Conservation (phyloP, 2,329 filamentous ascomycete genomes). For the Aspergillus pseudoglaucus region DNA sequence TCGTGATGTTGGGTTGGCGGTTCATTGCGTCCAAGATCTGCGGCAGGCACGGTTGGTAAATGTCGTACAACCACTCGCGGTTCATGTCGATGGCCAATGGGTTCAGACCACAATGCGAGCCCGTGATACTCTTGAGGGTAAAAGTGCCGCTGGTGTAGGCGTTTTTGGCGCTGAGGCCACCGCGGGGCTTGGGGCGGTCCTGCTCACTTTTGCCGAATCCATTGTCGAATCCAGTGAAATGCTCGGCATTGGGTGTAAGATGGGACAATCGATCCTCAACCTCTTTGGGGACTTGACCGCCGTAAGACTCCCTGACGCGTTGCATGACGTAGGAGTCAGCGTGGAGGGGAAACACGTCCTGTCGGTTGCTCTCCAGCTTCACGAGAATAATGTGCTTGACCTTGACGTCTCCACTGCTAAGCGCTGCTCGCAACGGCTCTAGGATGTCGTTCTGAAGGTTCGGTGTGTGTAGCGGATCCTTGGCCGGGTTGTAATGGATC, state of each 20-base stretch:
- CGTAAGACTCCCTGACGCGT: conserved; percentile 32
- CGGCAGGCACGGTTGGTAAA: conserved; percentile 43
- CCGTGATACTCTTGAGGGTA: conserved; percentile 40
- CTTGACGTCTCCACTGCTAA: conserved; percentile 23
- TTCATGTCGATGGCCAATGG: conserved; percentile 41
- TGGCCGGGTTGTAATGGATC: conserved; percentile 27
- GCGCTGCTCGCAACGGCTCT: conserved; percentile 18
- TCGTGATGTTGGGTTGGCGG: conserved; percentile 16
- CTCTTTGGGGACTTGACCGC: conserved; percentile 28
- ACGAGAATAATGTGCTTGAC: conserved; percentile 42
- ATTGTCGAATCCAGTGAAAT: conserved; percentile 20
- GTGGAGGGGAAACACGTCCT: conserved; percentile 40
- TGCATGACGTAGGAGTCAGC: conserved; percentile 33
- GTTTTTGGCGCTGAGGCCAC: conserved; percentile 38
- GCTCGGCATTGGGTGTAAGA: conserved; percentile 24
- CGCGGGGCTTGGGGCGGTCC: conserved; percentile 18
- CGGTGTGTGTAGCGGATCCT: conserved; percentile 38
- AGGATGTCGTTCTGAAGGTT: conserved; percentile 28
- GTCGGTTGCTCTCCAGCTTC: conserved; percentile 42
- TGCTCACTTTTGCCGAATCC: conserved; percentile 20
- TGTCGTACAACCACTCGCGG: conserved; percentile 35
- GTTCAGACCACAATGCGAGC: conserved; percentile 38
- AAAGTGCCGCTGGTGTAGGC: conserved; percentile 40
- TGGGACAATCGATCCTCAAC: conserved; percentile 19
- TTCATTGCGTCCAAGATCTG: conserved; percentile 25